A percentile compares a stretch with the other conserved stretches of the same genome.
Conservation (phyloP, 192 early-diverging fungal genomes). For the Coemansia aciculifera region DNA sequence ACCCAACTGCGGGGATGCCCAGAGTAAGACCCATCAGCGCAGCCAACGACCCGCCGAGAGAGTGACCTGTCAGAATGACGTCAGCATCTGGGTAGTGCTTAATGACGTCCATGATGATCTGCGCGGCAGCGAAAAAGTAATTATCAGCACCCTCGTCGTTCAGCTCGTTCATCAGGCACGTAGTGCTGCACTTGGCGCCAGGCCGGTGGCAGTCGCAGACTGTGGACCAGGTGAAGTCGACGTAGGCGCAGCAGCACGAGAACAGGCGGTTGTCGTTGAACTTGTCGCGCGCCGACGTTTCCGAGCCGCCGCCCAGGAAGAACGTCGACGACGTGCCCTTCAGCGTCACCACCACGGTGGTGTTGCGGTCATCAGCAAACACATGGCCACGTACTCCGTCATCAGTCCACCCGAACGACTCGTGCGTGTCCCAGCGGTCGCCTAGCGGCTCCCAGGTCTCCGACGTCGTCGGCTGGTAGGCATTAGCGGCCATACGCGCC, state of each 20-base stretch:
- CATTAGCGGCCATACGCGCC: slow-evolving; percentile 81
- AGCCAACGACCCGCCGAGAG: slow-evolving; percentile 77
- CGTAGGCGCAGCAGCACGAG: slow-evolving; percentile 93
- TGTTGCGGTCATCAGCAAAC: slow-evolving; percentile 68
- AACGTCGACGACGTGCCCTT: slow-evolving; percentile 82
- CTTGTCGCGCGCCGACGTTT: slow-evolving; percentile 73
- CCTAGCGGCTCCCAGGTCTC: slow-evolving; percentile 72
- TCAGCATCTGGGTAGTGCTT: slow-evolving; percentile 66
- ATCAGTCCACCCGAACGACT: slow-evolving; percentile 70
- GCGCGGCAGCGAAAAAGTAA: slow-evolving; percentile 56
- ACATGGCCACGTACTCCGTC: slow-evolving; percentile 87
- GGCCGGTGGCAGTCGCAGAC: slow-evolving; percentile 82
- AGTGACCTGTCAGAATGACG: slow-evolving; percentile 86
- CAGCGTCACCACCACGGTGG: slow-evolving; percentile 75
- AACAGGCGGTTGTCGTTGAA: slow-evolving; percentile 92
- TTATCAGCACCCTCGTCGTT: slow-evolving; percentile 58
- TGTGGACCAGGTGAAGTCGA: slow-evolving; percentile 73
- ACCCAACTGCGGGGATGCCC: slow-evolving; percentile 78
- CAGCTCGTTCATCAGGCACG: slow-evolving; percentile 64
- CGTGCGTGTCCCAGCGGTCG: slow-evolving; percentile 64
- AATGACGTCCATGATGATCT: slow-evolving; percentile 66
- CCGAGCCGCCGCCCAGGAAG: slow-evolving; percentile 66
- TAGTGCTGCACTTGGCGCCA: slow-evolving; percentile 59
- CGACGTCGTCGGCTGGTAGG: slow-evolving; percentile 68
- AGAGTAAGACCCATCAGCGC: slow-evolving; percentile 78